Percentiles rank a stretch among this genome's conserved stretches.
phyloP scores from a whole-genome alignment of 2,329 filamentous ascomycete genomes.

The Monosporascus sp. region DNA sequence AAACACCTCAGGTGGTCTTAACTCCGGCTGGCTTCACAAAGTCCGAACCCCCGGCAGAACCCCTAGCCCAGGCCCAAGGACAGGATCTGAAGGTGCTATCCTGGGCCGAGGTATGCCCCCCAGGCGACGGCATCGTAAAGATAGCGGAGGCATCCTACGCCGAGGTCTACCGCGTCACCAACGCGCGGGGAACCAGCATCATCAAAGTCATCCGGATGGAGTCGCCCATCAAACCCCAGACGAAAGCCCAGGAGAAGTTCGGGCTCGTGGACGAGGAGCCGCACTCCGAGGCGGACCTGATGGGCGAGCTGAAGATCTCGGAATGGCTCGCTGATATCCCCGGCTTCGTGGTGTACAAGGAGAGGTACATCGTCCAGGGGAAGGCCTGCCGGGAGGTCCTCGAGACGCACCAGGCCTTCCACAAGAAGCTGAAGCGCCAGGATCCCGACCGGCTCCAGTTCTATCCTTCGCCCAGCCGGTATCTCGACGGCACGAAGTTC shows the following conservation, averaged over 20 bases:
- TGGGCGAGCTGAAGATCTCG: conserved; percentile 57
- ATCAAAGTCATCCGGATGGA: conserved; percentile 58
- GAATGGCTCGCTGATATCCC: conserved; percentile 59
- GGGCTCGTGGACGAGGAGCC: conserved; percentile 55
- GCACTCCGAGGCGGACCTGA: conserved; percentile 47
- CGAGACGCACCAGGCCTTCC: conserved; percentile 55
- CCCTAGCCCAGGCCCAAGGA: conserved; percentile 8
- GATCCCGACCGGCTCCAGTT: conserved; percentile 54
- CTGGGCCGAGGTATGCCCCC: conserved; percentile 54
- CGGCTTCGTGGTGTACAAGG: conserved; percentile 62
- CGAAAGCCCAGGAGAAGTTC: conserved; percentile 47
- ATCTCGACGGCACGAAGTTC: conserved; percentile 52
- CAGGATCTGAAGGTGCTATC: conserved; percentile 37
- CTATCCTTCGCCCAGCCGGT: conserved; percentile 57
- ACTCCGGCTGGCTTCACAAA: conserved; percentile 6
- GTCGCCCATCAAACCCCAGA: conserved; percentile 53
- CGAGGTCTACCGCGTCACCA: conserved; percentile 59
- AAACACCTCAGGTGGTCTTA: conserved; percentile 4
- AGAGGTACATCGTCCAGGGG: conserved; percentile 54
- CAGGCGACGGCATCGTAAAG: conserved; percentile 50
- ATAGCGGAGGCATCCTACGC: conserved; percentile 64
- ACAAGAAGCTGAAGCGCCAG: conserved; percentile 46
- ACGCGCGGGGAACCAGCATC: conserved; percentile 55
- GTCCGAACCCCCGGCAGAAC: conserved; percentile 6
- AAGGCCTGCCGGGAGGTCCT: conserved; percentile 47